Base-by-base conservation (phyloP, 192 early-diverging fungal genomes). In the Backusella parvicylindrica region DNA sequence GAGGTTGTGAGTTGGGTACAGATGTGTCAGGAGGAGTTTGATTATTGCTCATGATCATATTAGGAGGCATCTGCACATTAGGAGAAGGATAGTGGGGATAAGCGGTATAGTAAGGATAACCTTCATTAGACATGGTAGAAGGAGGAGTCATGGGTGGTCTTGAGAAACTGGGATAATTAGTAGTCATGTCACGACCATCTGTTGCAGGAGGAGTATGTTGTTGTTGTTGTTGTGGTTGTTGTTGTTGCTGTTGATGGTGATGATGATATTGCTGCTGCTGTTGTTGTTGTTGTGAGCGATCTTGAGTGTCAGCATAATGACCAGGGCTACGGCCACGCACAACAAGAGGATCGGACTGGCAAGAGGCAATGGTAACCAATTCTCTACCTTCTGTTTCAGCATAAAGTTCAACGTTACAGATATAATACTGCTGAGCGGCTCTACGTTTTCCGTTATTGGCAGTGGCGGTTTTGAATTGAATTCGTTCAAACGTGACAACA, bases 391-490 rank as follows among this genome's bases (percentile, higher is more conserved):
- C 87, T 28, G 84, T 88, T 60, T 90, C 86, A 18, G 90, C 95
- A 77, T 83, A 90, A 28, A 97, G 80, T 56, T 93, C 89, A 0
- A 94, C 85, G 23, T 86, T 77, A 30, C 97, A 80, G 31, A 89
- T 80, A 77, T 95, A 94, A 81, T 94, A 96, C 80, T 98, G 96
- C 79, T 98, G 96, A 1, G 95, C 92, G n/a, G 92, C 93, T 18
- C 92, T 83, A 40, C 95, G 88, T 77, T 94, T 93, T 56, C 94
- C 93, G 75, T 95, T 97, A 81, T 97, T 98, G 35, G 93, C 93
- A 0, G 96, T 98, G 28, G 95, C 95, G 0, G 91, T 89, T 77
- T 97, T 97, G 88, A 98, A 98, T 85, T 98, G 96, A 16, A 98
- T 82, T 11, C 96, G 88, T 64, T 98, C 95, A 78, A 94, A 98